Evolutionary conservation across 768 basidiomycete genomes (phyloP).

Genomic region (Hemileccinum impolitum): DNA sequence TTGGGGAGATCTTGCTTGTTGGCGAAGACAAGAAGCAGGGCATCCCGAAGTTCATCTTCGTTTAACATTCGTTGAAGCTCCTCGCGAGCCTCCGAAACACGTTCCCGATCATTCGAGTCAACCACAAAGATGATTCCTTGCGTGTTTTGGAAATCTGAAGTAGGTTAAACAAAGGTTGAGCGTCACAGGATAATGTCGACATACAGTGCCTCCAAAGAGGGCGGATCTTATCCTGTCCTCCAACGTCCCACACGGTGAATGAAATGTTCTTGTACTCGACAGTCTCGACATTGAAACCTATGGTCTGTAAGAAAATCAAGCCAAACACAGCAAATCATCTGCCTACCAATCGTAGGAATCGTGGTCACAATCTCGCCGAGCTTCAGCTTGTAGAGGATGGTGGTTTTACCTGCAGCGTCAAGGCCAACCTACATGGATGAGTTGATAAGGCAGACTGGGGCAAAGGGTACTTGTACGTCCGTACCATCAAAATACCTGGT

Average conservation of each 20-base stretch:
- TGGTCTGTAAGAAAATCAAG: conserved; percentile 13
- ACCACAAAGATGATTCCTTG: conserved; percentile 99
- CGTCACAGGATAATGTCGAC: conserved; percentile 33
- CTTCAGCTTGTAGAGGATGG: conserved; percentile 99
- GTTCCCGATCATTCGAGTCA: conserved; percentile 99
- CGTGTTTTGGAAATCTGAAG: conserved; percentile 98
- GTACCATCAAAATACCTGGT: conserved; percentile 94
- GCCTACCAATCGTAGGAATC: conserved; percentile 97
- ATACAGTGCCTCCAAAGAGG: conserved; percentile 99
- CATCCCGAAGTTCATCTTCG: conserved; percentile 98
- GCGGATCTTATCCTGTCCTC: conserved; percentile 99
- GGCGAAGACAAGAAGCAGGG: conserved; percentile 96
- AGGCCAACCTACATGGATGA: conserved; percentile 76
- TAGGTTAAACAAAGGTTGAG: conserved; percentile 13
- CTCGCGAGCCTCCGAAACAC: conserved; percentile 98
- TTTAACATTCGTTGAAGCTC: conserved; percentile 99
- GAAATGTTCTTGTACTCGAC: conserved; percentile 99
- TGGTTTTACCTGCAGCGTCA: conserved; percentile 98
- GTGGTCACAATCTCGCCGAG: conserved; percentile 99
- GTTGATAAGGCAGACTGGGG: conserved; percentile 10
- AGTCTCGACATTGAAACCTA: conserved; percentile 99
- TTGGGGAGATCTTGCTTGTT: conserved; percentile 99
- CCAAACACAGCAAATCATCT: conserved; percentile 7
- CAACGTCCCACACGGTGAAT: conserved; percentile 99
- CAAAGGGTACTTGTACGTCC: conserved; percentile 22